Base-by-base conservation (phyloP, 176 grass and related monocot genomes). In the Triticum monococcum region DNA sequence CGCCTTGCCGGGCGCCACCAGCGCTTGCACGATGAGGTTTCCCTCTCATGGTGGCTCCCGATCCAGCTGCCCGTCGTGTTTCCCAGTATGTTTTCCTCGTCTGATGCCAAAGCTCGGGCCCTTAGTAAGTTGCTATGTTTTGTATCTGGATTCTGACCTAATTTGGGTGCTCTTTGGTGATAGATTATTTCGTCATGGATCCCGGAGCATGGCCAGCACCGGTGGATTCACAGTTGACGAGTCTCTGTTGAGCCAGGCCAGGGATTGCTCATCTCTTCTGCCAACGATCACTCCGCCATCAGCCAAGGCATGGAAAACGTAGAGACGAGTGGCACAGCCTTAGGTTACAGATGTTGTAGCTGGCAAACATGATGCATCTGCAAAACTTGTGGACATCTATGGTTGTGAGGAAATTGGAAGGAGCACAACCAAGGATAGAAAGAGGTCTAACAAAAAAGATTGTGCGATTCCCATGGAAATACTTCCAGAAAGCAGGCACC, bases 181-280 rank as follows among this genome's bases (percentile, higher is more conserved):
- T 57, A 78, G 63, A 20, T 69, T 79, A 20, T 69, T 79, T 68
- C 6, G 63, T 33, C 83, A 13, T 68, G 74, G 9, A 67, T 66
- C 5, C 28, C 43, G 22, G 62, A 68, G 25, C 31, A 22, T 68
- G 62, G 62, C 73, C 43, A 56, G 8, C 84, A 69, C 38, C 37
- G 3, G n/a, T 45, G 40, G 37, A 50, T 5, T 64, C 1, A 23
- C 64, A 50, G 70, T 9, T 2, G 17, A 63, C 7, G 52, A 72
- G 14, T 50, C 24, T 22, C 24, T 22, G 10, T 7, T 66, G 50
- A 38, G 65, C 4, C 37, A 50, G 31, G 20, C 30, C 57, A 0
- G 25, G 26, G 12, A 16, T 5, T 3, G 1, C 2, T 2, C 16
- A 61, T 62, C 16, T 72, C 68, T 30, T 28, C 22, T 20, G 3